These are phyloP conservation scores for Scleromitrula shiraiana DNA, from an alignment of 2,329 filamentous ascomycete species.

Conservation along the genomic window DNA sequence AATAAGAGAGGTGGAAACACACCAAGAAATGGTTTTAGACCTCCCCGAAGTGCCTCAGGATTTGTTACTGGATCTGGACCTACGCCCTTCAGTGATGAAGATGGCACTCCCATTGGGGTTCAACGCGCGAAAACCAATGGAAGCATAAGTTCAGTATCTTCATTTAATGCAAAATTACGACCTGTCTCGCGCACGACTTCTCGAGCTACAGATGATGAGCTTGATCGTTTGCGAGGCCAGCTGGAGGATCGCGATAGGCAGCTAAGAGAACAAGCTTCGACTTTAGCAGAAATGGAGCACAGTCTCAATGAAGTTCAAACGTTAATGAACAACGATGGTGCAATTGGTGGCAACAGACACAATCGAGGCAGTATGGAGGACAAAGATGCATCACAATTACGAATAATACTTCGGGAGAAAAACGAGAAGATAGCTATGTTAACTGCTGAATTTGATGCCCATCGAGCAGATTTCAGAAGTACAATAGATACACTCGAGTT, in stretches of 20 bases:
- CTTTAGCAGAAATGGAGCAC: conserved; percentile 81
- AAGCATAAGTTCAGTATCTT: conserved; percentile 46
- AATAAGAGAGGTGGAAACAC: conserved; percentile 41
- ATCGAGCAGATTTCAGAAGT: conserved; percentile 90
- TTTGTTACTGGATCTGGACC: conserved; percentile 36
- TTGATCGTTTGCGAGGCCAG: conserved; percentile 63
- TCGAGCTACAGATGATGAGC: conserved; percentile 54
- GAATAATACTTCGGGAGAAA: conserved; percentile 81
- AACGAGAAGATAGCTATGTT: conserved; percentile 93
- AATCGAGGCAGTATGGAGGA: conserved; percentile 49
- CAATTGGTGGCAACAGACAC: conserved; percentile 34
- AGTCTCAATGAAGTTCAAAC: conserved; percentile 74
- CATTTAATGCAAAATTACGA: conserved; percentile 45
- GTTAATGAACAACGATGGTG: conserved; percentile 52
- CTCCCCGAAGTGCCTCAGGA: conserved; percentile 52
- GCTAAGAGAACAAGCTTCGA: conserved; percentile 77
- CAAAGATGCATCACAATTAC: conserved; percentile 67
- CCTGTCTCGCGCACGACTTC: conserved; percentile 38
- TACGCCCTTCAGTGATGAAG: conserved; percentile 47
- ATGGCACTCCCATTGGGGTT: conserved; percentile 44
- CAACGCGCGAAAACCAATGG: conserved; percentile 44
- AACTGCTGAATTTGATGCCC: conserved; percentile 88
- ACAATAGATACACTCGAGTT: conserved; percentile 95
- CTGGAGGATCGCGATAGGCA: conserved; percentile 80
- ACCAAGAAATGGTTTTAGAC: conserved; percentile 40